Evolutionary conservation across 1,139 yeast genomes (phyloP).

Genomic region (Hyphopichia pseudoburtonii): DNA sequence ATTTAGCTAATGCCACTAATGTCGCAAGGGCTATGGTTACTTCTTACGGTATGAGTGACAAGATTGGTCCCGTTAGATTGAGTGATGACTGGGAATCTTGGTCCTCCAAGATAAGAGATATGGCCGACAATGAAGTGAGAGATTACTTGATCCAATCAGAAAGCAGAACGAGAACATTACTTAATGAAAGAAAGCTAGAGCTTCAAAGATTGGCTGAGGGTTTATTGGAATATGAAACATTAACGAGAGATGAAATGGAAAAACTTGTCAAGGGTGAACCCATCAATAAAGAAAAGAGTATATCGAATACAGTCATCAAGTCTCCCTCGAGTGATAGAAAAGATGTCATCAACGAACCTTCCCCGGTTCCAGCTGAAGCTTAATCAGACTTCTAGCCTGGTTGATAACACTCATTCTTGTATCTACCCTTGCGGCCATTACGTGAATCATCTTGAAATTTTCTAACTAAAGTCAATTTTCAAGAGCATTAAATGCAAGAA

Average conservation of each 20-base stretch:
- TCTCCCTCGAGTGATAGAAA: constrained; percentile 17
- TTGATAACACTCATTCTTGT: no score
- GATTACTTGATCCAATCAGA: constrained; percentile 73
- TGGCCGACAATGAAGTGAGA: constrained; percentile 91
- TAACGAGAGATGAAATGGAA: constrained; percentile 89
- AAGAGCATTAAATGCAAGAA: background rate
- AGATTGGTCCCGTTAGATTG: constrained; percentile 86
- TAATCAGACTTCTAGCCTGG: constrained; percentile 6
- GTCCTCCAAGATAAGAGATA: constrained; percentile 84
- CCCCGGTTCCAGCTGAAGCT: constrained; percentile 19
- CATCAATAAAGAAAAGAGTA: constrained; percentile 62
- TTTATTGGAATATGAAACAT: constrained; percentile 89
- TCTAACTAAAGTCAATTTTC: no score
- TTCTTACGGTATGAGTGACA: constrained; percentile 93
- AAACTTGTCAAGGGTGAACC: constrained; percentile 77
- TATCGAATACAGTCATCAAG: constrained; percentile 79
- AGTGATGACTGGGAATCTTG: constrained; percentile 91
- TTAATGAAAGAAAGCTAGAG: constrained; percentile 64
- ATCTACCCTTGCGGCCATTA: no score
- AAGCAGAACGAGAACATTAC: constrained; percentile 69
- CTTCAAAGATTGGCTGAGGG: constrained; percentile 90
- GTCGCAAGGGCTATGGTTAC: constrained; percentile 98
- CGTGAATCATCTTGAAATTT: no score
- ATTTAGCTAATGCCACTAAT: constrained; percentile 82
- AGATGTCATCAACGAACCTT: constrained; percentile 20